Conservation (phyloP, 768 basidiomycete species). For the Kwoniella mangroviensis region DNA sequence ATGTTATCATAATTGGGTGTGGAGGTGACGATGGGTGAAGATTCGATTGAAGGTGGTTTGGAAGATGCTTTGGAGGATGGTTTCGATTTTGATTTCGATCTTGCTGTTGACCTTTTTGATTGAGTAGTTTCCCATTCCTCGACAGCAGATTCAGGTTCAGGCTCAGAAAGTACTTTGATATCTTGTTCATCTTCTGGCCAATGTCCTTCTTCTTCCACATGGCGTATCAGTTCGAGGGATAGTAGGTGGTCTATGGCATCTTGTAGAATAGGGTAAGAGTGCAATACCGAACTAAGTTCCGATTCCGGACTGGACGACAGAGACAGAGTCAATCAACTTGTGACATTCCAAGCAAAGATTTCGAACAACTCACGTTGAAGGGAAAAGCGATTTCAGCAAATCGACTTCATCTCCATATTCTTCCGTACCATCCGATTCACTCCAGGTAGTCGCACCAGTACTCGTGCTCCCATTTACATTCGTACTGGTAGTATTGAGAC, state of each 20-base stretch:
- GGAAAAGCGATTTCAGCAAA: slow-evolving; percentile 39
- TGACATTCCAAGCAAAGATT: background rate
- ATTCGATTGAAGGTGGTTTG: slow-evolving; percentile 10
- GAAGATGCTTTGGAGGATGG: slow-evolving; percentile 10
- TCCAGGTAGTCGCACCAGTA: slow-evolving; percentile 4
- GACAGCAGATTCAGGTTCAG: slow-evolving; percentile 4
- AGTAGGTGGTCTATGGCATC: slow-evolving; percentile 52
- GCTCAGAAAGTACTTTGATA: background rate
- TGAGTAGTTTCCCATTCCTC: slow-evolving; percentile 3
- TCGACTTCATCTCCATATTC: slow-evolving; percentile 34
- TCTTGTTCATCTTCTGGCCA: slow-evolving; percentile 44
- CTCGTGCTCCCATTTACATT: slow-evolving; percentile 1
- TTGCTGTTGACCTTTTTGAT: background rate
- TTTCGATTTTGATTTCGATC: slow-evolving; percentile 15
- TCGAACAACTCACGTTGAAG: slow-evolving; percentile 31
- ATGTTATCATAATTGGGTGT: slow-evolving; percentile 6
- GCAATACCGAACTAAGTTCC: slow-evolving; percentile 21
- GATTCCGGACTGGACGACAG: slow-evolving; percentile 16
- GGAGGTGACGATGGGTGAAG: background rate
- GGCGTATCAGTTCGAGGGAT: slow-evolving; percentile 46
- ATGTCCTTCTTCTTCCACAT: slow-evolving; percentile 38
- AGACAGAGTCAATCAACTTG: background rate
- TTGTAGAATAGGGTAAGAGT: slow-evolving; percentile 27
- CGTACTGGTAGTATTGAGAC: background rate
- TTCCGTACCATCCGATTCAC: slow-evolving; percentile 10